A percentile compares a stretch with the other conserved stretches of the same genome.
phyloP scores from a whole-genome alignment of 139 green algal species.

The Chlamydomonas applanata region DNA sequence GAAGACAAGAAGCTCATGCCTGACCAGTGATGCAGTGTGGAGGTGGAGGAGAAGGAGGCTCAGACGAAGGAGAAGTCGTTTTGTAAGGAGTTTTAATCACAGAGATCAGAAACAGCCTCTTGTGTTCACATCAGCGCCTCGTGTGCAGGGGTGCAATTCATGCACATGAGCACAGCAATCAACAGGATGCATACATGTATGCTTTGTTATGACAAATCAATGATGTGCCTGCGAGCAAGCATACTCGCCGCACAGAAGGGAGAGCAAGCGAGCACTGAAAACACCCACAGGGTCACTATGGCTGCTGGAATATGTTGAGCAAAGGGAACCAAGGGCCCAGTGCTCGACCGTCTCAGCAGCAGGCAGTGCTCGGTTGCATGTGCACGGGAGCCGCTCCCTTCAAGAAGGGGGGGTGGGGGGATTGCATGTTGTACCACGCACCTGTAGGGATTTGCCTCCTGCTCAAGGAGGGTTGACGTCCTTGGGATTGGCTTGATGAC shows the following conservation, averaged over 20 bases:
- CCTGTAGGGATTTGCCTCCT: no score
- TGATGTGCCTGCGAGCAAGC: background rate
- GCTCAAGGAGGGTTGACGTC: no score
- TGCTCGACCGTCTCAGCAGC: constrained; percentile 17
- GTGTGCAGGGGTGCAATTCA: background rate
- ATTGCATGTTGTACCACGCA: no score
- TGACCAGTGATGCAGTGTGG: no score
- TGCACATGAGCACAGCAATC: background rate
- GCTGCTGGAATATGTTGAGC: constrained; percentile 25
- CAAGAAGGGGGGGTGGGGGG: no score
- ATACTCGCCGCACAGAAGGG: background rate
- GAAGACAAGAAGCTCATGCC: no score
- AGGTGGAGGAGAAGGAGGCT: constrained; percentile 20
- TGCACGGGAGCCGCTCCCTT: no score
- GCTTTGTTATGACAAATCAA: background rate
- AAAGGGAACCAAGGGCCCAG: constrained; percentile 16
- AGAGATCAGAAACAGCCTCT: constrained; percentile 47
- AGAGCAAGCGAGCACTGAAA: constrained; percentile 1
- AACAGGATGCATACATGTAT: background rate
- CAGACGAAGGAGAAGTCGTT: constrained; percentile 51
- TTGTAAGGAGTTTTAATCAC: constrained; percentile 34
- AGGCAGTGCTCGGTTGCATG: background rate
- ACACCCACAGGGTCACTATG: background rate
- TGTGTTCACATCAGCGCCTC: constrained; percentile 33
- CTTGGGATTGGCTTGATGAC: no score